Percentiles rank a stretch among this genome's conserved stretches.
Evolutionary conservation across 2,329 filamentous ascomycete species (phyloP).

Genomic region (Apiospora sp.): DNA sequence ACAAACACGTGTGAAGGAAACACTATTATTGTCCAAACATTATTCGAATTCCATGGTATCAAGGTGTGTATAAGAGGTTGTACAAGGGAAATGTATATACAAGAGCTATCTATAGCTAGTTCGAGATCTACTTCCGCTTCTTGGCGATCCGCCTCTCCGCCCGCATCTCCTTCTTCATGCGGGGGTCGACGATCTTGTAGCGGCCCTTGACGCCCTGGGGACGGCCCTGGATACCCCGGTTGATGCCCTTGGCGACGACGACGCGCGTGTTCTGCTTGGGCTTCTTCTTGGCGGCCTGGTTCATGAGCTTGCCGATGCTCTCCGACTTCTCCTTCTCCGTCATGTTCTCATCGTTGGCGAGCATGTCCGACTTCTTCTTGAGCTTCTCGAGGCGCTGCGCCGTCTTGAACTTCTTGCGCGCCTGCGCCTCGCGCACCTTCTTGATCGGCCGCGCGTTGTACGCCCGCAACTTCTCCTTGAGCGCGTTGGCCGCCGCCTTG

Average conservation of each 20-base stretch:
- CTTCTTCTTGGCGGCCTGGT: constrained; percentile 80
- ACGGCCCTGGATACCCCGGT: constrained; percentile 84
- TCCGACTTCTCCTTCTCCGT: constrained; percentile 96
- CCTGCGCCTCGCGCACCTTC: constrained; percentile 96
- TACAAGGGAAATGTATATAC: constrained; percentile 15
- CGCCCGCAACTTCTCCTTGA: constrained; percentile 92
- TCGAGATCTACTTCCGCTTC: constrained; percentile 28
- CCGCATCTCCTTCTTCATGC: constrained; percentile 39
- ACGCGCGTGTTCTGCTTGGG: constrained; percentile 83
- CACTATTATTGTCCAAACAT: no score
- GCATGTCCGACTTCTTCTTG: constrained; percentile 92
- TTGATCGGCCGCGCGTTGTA: constrained; percentile 97
- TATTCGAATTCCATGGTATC: background rate
- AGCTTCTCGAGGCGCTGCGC: constrained; percentile 92
- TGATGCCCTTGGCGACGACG: constrained; percentile 85
- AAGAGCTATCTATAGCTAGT: constrained; percentile 4
- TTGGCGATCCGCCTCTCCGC: constrained; percentile 36
- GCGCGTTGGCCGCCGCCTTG: constrained; percentile 86
- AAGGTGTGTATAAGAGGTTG: background rate
- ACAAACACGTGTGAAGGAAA: no score
- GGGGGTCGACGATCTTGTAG: constrained; percentile 83
- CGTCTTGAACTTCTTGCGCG: constrained; percentile 95
- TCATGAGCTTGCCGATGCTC: constrained; percentile 82
- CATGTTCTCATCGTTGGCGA: constrained; percentile 89
- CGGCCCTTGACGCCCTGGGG: constrained; percentile 93